Base-by-base conservation (phyloP, 2,329 filamentous ascomycete genomes). In the Chrysosporium keratinophilum region DNA sequence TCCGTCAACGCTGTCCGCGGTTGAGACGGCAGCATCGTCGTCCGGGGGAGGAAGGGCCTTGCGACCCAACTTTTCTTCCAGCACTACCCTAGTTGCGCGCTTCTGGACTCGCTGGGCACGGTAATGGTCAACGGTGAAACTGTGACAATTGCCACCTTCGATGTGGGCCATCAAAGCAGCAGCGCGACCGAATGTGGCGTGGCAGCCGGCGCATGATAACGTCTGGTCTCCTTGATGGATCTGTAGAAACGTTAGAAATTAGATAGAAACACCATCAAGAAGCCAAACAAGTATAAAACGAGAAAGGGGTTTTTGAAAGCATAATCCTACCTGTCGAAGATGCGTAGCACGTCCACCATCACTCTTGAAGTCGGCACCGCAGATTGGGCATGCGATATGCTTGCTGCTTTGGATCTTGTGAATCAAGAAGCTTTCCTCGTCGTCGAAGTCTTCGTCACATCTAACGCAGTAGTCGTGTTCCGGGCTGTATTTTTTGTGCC, bases 381-480 rank as follows among this genome's bases (percentile, higher is more conserved):
- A 83, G 41, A 80, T 69, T 11, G 77, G 75, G 62, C 80, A 83
- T 49, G 73, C 73, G 44, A 78, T 74, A 57, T 79, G 75, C 31
- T 69, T 71, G 2, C 68, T 62, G 34, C 67, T 74, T 46, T 64
- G 62, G 41, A 74, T 65, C 60, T 78, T 78, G 64, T 80, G 78
- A n/a, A 70, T 61, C 6, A 74, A 66, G 2, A 74, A 63, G 2
- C 68, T 65, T 34, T 74, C 71, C 43, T 72, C 74, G 10, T 70
- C 66, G 1, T 67, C 62, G 54, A 74, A 78, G 59, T 78, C 71
- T n/a, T 66, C 56, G 43, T 75, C 64, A 54, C 73, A 75, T 44
- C 61, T 61, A 44, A 48, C 60, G 65, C 68, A 75, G 60, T 72
- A 74, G 12, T 67, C 65, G 57, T 74, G 70, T 1, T 67, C 59